A percentile compares a stretch with the other conserved stretches of the same genome.
Evolutionary conservation across 139 green algal genomes (phyloP).

Genomic region (Haematococcus sp.): DNA sequence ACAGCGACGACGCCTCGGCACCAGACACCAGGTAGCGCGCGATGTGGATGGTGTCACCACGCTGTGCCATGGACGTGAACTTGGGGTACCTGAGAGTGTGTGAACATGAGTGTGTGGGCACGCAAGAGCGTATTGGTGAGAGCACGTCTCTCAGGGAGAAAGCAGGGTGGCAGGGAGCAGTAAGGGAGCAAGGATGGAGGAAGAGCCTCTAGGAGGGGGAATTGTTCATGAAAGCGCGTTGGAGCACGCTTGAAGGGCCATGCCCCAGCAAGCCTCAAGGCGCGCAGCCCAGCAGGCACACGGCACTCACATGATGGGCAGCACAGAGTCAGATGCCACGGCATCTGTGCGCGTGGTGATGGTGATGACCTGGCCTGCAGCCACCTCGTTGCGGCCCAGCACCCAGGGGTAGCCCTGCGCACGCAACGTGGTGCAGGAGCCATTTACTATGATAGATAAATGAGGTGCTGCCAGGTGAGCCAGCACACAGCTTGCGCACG

Average conservation of each 20-base stretch:
- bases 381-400: conserved; percentile 22
- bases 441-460: no score
- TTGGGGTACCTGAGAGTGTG: conserved; percentile 53
- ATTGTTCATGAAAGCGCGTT: no score
- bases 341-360: conserved; percentile 43
- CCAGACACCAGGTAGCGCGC: conserved; percentile 89
- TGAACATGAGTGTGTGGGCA: not conserved
- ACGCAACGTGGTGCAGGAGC: no score
- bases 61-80: conserved; percentile 64
- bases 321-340: conserved; percentile 40
- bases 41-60: conserved; percentile 85
- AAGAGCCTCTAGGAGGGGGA: no score
- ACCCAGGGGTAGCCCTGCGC: conserved; percentile 31
- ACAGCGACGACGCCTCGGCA: conserved; percentile 74
- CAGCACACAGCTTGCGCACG: no score
- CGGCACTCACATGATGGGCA: conserved; percentile 76
- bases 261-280: not conserved
- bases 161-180: no score
- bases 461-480: no score
- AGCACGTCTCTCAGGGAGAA: not conserved
- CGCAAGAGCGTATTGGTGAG: not conserved
- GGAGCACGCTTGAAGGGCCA: no score
- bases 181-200: no score
- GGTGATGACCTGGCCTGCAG: conserved; percentile 14
- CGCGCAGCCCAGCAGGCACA: not conserved